Conservation (phyloP, 352 stramenopile species). For the Globisporangium cederbergense region DNA sequence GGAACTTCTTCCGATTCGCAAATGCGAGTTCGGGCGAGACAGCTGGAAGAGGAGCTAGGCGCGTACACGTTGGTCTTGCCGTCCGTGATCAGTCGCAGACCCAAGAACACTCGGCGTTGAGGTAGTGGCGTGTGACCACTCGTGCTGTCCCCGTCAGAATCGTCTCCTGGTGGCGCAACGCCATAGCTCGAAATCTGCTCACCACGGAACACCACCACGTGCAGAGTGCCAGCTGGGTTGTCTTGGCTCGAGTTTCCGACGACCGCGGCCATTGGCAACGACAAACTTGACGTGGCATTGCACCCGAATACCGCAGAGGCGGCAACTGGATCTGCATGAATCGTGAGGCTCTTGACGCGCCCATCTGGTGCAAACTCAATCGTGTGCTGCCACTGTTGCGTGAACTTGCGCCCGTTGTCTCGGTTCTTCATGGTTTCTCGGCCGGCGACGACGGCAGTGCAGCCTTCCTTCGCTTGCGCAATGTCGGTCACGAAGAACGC, state of each 20-base stretch:
- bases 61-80: constrained; percentile 89
- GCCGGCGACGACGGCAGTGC: constrained; percentile 76
- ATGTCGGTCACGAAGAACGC: constrained; percentile 89
- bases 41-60: constrained; percentile 69
- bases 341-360: constrained; percentile 85
- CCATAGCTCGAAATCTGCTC: constrained; percentile 78
- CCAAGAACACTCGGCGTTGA: constrained; percentile 52
- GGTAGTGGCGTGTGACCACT: constrained; percentile 38
- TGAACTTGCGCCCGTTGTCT: constrained; percentile 86
- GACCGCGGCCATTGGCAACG: constrained; percentile 78
- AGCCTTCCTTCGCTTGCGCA: constrained; percentile 79
- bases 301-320: constrained; percentile 86
- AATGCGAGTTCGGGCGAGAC: constrained; percentile 59
- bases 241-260: constrained; percentile 75
- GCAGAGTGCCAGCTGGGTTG: constrained; percentile 68
- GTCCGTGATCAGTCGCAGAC: constrained; percentile 69
- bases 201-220: constrained; percentile 75
- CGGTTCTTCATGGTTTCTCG: constrained; percentile 89
- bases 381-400: constrained; percentile 88
- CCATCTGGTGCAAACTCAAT: constrained; percentile 86
- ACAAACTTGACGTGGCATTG: constrained; percentile 84
- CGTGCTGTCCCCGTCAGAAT: constrained; percentile 41
- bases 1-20: constrained; percentile 50
- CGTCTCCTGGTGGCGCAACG: constrained; percentile 43
- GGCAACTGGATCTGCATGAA: constrained; percentile 77